Evolutionary conservation across 2,329 filamentous ascomycete genomes (phyloP).

Genomic region (Phaeosphaeriaceae sp.): DNA sequence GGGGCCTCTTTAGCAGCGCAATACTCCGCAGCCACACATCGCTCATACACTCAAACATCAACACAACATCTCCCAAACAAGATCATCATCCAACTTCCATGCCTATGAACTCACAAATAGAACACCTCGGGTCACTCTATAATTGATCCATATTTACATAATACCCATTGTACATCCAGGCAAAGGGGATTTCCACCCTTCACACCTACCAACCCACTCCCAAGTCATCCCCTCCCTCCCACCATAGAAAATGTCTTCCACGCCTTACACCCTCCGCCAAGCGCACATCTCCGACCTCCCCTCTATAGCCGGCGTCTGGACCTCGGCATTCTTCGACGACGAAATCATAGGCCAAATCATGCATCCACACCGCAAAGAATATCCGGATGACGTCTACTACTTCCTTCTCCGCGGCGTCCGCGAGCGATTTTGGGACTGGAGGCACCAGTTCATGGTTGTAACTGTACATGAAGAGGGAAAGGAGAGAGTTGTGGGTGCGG

Average conservation of each 20-base stretch:
- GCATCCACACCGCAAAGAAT: conserved; percentile 37
- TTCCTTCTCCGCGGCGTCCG: conserved; percentile 33
- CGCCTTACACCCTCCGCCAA: conserved; percentile 10
- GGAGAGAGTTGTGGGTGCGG: conserved; percentile 32
- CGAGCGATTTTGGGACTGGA: conserved; percentile 39
- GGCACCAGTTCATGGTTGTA: conserved; percentile 36
- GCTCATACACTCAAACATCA: neutral
- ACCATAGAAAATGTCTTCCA: neutral
- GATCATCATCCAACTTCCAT: no score
- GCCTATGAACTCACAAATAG: no score
- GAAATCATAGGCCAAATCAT: conserved; percentile 41
- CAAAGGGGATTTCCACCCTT: no score
- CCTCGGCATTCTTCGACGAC: conserved; percentile 40
- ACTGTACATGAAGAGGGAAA: conserved; percentile 5
- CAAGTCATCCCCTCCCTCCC: neutral
- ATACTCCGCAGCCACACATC: neutral
- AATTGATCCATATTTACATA: neutral
- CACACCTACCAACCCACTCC: no score
- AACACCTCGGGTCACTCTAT: no score
- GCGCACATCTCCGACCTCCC: conserved; percentile 25
- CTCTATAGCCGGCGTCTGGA: conserved; percentile 32
- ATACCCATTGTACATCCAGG: no score
- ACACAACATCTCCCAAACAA: no score
- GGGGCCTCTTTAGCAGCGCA: no score
- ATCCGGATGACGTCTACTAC: conserved; percentile 39